These are phyloP conservation scores for Chlorociboria aeruginascens DNA, from an alignment of 495 filamentous ascomycete species.

Conservation along the genomic window DNA sequence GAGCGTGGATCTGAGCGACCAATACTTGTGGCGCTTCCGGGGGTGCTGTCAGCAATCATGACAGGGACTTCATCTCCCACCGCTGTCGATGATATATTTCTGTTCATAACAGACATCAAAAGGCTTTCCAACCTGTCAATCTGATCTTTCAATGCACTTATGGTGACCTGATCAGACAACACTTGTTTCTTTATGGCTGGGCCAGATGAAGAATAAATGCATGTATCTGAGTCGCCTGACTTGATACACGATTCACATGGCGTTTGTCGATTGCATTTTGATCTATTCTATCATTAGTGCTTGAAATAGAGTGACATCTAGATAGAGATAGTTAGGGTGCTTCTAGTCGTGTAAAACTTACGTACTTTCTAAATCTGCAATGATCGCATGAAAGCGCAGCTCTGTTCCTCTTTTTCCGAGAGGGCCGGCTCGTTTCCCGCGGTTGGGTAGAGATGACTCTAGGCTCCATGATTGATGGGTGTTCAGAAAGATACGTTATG, in stretches of 20 bases:
- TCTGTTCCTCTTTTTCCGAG: background rate
- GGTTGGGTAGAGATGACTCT: too few species aligned
- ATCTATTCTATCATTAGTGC: background rate
- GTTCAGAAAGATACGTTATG: too few species aligned
- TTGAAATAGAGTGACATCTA: background rate
- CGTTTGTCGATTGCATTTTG: constrained; percentile 1
- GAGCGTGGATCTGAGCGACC: background rate
- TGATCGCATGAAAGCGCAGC: background rate
- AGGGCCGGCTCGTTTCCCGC: too few species aligned
- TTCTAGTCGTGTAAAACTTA: background rate
- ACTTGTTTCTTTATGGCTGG: too few species aligned
- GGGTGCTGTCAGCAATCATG: background rate
- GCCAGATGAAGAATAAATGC: background rate
- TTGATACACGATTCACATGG: constrained; percentile 2
- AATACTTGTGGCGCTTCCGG: too few species aligned
- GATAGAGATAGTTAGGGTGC: background rate
- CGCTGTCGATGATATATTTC: background rate
- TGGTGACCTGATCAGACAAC: background rate
- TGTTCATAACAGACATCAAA: background rate
- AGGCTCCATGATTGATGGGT: too few species aligned
- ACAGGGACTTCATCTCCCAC: too few species aligned
- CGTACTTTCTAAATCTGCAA: constrained; percentile 3
- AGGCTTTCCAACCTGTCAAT: constrained; percentile 1
- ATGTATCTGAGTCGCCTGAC: background rate
- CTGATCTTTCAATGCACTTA: background rate